phyloP scores from a whole-genome alignment of 140 eudicot genomes.

The Erigeron philadelphicus region DNA sequence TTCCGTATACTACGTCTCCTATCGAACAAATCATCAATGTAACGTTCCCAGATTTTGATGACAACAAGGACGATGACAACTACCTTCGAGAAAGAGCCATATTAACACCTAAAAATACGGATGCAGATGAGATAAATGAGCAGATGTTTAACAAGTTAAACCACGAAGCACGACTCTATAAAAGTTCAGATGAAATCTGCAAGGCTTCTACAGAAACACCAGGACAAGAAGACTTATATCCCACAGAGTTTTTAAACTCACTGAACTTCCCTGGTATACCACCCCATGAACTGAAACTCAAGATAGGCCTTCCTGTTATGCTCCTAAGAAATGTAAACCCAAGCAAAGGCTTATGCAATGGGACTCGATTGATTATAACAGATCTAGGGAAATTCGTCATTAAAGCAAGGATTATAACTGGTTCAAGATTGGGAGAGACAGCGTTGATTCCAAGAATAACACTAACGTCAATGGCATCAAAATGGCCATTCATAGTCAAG shows the following conservation, averaged over 20 bases:
- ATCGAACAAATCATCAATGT: neutral
- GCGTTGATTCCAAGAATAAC: too few species aligned
- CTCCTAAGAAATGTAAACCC: neutral
- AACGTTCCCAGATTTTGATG: neutral
- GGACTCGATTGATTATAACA: neutral
- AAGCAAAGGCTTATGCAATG: neutral
- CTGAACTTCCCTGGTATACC: neutral
- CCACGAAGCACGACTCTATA: neutral
- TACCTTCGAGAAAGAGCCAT: constrained; percentile 1
- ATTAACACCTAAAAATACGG: neutral
- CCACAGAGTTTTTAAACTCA: neutral
- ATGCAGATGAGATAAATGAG: neutral
- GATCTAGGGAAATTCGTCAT: too few species aligned
- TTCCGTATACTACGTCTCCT: neutral
- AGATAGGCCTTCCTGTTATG: neutral
- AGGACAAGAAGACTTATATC: neutral
- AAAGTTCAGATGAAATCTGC: neutral
- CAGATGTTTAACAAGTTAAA: neutral
- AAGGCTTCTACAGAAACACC: neutral
- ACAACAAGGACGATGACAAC: neutral
- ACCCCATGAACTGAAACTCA: neutral
- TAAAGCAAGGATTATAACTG: too few species aligned
- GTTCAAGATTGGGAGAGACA: too few species aligned
- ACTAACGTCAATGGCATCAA: too few species aligned
- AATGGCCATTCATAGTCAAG: too few species aligned